Conservation (phyloP, 78 protist species). For the Dictyostelium firmibasis region DNA sequence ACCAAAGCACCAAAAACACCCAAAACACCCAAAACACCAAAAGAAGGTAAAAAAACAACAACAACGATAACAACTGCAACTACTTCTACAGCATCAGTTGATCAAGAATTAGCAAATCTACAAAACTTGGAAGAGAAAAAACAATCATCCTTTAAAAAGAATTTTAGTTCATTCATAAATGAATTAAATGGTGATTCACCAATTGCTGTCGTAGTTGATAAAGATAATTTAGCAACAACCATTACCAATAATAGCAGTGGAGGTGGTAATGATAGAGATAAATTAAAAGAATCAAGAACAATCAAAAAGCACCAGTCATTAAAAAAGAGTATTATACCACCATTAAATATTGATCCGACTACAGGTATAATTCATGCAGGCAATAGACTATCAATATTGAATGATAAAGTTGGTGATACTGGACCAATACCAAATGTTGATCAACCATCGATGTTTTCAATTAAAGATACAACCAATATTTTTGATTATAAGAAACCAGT, state of each 20-base stretch:
- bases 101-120: neutral
- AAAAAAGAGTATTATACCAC: neutral
- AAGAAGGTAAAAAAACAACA: neutral
- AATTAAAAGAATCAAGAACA: constrained; percentile 4
- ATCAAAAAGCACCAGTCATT: constrained; percentile 9
- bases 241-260: neutral
- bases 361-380: neutral
- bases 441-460: constrained; percentile 25
- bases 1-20: neutral
- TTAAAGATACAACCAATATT: constrained; percentile 31
- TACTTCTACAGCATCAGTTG: neutral
- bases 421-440: constrained; percentile 5
- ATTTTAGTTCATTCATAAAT: constrained; percentile 6
- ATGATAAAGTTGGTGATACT: neutral
- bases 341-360: neutral
- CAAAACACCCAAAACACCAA: neutral
- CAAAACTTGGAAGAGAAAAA: neutral
- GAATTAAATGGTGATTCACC: neutral
- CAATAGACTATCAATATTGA: neutral
- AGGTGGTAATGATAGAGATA: neutral
- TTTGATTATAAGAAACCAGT: constrained; percentile 29
- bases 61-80: neutral
- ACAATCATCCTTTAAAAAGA: constrained; percentile 23
- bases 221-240: neutral
- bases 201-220: neutral